A percentile compares a stretch with the other conserved stretches of the same genome.
Evolutionary conservation across 176 grass and related monocot species (phyloP).

Genomic region (Saccharum officinarum): DNA sequence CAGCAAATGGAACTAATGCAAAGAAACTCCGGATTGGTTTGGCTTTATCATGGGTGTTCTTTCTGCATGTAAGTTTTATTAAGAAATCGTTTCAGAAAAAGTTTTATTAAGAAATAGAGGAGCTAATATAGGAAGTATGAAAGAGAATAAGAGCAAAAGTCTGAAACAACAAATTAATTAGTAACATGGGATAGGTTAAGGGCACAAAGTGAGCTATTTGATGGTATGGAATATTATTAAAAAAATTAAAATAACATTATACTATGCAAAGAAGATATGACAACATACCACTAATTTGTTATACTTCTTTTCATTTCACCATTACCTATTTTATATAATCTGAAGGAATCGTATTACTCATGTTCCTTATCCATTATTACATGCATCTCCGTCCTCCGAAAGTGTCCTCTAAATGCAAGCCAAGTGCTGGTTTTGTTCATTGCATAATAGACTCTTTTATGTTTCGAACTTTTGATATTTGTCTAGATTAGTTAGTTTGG

Average conservation of each 20-base stretch:
- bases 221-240: not conserved
- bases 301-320: not conserved
- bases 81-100: not conserved
- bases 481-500: not conserved
- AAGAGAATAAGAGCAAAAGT: not conserved
- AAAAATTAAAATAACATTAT: not conserved
- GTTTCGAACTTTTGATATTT: not conserved
- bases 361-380: not conserved
- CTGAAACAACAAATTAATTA: not conserved
- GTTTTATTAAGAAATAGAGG: not conserved
- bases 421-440: not conserved
- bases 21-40: slow-evolving; percentile 83
- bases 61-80: slow-evolving; percentile 75
- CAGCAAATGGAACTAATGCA: slow-evolving; percentile 71
- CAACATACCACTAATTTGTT: not conserved
- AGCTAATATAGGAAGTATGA: slow-evolving; percentile 13
- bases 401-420: not conserved
- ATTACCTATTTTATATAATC: not conserved
- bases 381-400: not conserved
- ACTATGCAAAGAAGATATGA: not conserved
- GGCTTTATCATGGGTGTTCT: slow-evolving; percentile 91
- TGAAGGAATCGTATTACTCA: not conserved
- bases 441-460: not conserved
- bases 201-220: slow-evolving; percentile 13
- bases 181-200: slow-evolving; percentile 9